These are phyloP conservation scores for Clavaria fumosa DNA, from an alignment of 768 basidiomycete species.

Conservation along the genomic window DNA sequence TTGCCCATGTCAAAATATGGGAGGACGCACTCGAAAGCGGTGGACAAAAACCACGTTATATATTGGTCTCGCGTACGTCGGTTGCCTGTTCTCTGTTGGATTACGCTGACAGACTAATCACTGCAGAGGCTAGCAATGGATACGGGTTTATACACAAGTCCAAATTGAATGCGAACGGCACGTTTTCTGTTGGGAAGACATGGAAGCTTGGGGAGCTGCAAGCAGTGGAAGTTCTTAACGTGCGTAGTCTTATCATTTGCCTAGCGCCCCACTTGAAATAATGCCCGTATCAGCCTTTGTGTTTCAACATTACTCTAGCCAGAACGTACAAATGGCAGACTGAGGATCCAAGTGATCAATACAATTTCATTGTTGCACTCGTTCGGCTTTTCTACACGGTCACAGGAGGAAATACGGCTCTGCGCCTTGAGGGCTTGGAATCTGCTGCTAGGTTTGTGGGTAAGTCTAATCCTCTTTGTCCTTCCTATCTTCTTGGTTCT, in stretches of 20 bases:
- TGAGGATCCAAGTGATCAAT: constrained; percentile 59
- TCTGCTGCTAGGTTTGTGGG: constrained; percentile 24
- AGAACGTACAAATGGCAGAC: constrained; percentile 86
- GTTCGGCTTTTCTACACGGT: constrained; percentile 44
- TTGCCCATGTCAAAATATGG: constrained; percentile 86
- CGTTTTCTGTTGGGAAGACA: constrained; percentile 95
- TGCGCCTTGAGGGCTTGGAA: constrained; percentile 46
- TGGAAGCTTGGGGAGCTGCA: constrained; percentile 81
- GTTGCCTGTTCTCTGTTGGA: neutral
- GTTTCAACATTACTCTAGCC: constrained; percentile 75
- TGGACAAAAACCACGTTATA: constrained; percentile 75
- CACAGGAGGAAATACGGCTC: constrained; percentile 24
- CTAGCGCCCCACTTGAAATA: neutral
- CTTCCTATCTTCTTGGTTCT: constrained; percentile 6
- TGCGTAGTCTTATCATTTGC: constrained; percentile 22
- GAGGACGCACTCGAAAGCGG: constrained; percentile 69
- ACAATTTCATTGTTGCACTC: constrained; percentile 49
- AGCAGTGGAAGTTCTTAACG: constrained; percentile 58
- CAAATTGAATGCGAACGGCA: constrained; percentile 85
- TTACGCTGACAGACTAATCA: constrained; percentile 3
- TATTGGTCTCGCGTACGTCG: constrained; percentile 82
- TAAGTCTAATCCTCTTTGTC: constrained; percentile 14
- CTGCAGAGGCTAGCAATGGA: constrained; percentile 43
- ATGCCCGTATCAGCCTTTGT: constrained; percentile 29
- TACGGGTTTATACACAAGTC: constrained; percentile 84